phyloP scores from a whole-genome alignment of 257 asterid species.

The Gentiana straminea region DNA sequence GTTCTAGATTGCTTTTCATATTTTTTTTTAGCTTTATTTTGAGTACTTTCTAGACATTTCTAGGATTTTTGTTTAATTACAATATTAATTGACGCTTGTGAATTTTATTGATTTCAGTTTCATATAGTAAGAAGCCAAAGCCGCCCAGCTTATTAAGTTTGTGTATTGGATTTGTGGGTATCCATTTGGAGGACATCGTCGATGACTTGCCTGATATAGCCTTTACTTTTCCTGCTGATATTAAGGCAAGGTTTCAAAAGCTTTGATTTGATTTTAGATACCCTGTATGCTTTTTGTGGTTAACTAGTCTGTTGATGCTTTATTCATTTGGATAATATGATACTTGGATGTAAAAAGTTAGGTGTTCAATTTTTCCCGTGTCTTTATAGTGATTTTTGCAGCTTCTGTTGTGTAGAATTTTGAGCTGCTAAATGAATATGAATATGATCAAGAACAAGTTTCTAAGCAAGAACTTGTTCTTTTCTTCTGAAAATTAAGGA shows the following conservation, averaged over 20 bases:
- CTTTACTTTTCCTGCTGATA: constrained; percentile 47
- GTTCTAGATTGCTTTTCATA: background rate
- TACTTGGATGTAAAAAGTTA: too few relatives aligned
- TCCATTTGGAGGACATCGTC: constrained; percentile 70
- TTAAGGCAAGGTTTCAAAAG: constrained; percentile 62
- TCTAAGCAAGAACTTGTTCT: too few relatives aligned
- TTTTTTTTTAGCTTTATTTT: background rate
- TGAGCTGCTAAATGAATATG: too few relatives aligned
- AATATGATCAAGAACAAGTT: too few relatives aligned
- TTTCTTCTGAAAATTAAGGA: too few relatives aligned
- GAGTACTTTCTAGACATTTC: background rate
- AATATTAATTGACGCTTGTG: constrained; percentile 11
- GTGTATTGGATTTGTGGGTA: constrained; percentile 79
- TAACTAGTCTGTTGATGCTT: background rate
- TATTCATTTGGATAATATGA: too few relatives aligned
- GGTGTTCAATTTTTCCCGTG: too few relatives aligned
- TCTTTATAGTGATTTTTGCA: too few relatives aligned
- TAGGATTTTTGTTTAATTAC: background rate
- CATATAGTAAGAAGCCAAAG: constrained; percentile 27
- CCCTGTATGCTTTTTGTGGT: background rate
- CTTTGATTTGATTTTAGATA: background rate
- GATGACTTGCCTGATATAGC: constrained; percentile 65
- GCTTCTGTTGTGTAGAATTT: too few relatives aligned
- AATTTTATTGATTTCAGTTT: constrained; percentile 28
- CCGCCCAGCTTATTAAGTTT: constrained; percentile 71